phyloP scores from a whole-genome alignment of 805 yeast genomes.

The Deakozyma indianensis region DNA sequence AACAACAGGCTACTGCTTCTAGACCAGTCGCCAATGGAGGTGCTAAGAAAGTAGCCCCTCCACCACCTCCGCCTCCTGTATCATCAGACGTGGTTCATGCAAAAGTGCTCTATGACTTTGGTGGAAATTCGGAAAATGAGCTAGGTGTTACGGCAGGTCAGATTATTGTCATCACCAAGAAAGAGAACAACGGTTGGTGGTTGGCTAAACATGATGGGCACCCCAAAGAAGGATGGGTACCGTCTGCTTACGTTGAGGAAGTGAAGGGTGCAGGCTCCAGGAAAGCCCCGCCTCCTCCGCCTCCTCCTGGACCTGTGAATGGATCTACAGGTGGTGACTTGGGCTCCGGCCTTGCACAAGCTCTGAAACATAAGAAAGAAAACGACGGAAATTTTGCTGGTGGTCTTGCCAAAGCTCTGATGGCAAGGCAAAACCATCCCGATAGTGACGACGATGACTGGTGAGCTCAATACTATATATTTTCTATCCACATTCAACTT shows the following conservation, averaged over 20 bases:
- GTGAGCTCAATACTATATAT: conserved; percentile 5
- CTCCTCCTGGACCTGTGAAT: conserved; percentile 17
- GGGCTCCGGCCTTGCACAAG: conserved; percentile 53
- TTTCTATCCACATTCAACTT: too few relatives aligned
- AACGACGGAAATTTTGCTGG: conserved; percentile 56
- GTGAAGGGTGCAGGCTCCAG: conserved; percentile 9
- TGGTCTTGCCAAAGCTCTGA: conserved; percentile 80
- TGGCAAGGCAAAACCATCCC: conserved; percentile 54
- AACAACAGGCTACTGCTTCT: conserved; percentile 9
- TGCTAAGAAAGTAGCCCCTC: conserved; percentile 9
- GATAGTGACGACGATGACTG: conserved; percentile 46
- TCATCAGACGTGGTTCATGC: conserved; percentile 53
- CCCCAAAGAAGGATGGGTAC: conserved; percentile 88
- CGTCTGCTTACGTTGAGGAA: conserved; percentile 68
- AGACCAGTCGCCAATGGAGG: conserved; percentile 7
- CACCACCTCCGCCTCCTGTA: conserved; percentile 55
- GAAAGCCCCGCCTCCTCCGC: conserved; percentile 14
- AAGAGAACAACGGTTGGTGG: conserved; percentile 89
- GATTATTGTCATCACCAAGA: conserved; percentile 53
- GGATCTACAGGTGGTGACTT: conserved; percentile 20
- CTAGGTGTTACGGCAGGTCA: conserved; percentile 68
- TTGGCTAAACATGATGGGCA: conserved; percentile 69
- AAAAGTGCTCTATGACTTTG: conserved; percentile 77
- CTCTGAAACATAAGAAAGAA: conserved; percentile 46
- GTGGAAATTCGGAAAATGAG: conserved; percentile 76